These are phyloP conservation scores for Pythium guiyangense DNA, from an alignment of 352 stramenopile species.

Conservation along the genomic window DNA sequence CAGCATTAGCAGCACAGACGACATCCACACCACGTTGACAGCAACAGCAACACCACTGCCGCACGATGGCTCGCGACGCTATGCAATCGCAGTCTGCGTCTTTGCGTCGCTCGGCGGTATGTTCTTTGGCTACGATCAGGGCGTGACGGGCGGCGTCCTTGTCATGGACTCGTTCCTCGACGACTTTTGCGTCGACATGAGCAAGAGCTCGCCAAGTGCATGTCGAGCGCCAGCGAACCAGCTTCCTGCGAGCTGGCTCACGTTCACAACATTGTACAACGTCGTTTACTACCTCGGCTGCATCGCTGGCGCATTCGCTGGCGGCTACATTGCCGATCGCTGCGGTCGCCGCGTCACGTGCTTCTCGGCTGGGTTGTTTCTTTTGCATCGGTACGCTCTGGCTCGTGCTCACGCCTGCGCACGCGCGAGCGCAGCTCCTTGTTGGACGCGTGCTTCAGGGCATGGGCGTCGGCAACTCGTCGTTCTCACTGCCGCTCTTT, in stretches of 20 bases:
- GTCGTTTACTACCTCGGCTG: conserved; percentile 40
- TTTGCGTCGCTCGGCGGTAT: conserved; percentile 19
- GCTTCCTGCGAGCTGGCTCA: conserved; percentile 33
- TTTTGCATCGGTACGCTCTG: conserved; percentile 35
- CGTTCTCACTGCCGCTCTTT: conserved; percentile 39
- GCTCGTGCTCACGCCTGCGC: conserved; percentile 16
- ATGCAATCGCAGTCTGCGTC: no score
- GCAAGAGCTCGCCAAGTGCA: conserved; percentile 26
- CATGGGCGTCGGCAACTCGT: conserved; percentile 39
- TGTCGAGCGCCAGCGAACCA: conserved; percentile 13
- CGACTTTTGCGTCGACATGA: conserved; percentile 36
- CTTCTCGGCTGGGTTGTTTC: conserved; percentile 30
- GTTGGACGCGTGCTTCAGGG: conserved; percentile 32
- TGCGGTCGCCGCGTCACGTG: conserved; percentile 34
- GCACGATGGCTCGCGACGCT: no score
- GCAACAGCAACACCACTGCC: no score
- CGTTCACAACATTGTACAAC: conserved; percentile 38
- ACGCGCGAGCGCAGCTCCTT: conserved; percentile 21
- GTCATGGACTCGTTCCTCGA: conserved; percentile 41
- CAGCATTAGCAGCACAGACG: not conserved
- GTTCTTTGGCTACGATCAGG: conserved; percentile 47
- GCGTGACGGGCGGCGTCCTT: conserved; percentile 34
- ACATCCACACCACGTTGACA: not conserved
- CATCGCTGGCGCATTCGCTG: conserved; percentile 24
- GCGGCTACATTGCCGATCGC: conserved; percentile 25